These are phyloP conservation scores for Dendrobium nobile DNA, from an alignment of 106 monocot genomes.

Conservation along the genomic window DNA sequence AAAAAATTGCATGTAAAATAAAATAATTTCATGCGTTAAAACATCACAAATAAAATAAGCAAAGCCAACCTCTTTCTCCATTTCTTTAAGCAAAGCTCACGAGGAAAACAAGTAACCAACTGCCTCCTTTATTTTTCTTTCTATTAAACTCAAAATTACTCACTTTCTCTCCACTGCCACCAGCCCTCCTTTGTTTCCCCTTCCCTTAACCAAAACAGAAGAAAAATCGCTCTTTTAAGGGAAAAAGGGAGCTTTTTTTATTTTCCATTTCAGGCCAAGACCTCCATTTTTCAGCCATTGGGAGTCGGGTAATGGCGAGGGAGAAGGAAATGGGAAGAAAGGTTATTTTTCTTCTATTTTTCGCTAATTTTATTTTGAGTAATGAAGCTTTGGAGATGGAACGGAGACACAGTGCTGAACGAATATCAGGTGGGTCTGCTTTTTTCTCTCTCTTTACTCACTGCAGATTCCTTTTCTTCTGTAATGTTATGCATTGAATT, in stretches of 20 bases:
- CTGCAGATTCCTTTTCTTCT: too few species aligned
- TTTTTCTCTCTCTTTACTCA: not conserved
- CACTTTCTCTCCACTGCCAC: not conserved
- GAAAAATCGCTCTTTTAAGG: not conserved
- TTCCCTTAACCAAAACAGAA: conserved; percentile 5
- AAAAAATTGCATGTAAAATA: not conserved
- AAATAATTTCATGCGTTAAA: not conserved
- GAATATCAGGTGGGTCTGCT: conserved; percentile 37
- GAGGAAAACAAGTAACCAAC: conserved; percentile 11
- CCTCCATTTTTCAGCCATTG: not conserved
- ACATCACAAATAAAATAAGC: not conserved
- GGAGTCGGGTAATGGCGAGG: not conserved
- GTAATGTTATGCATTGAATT: too few species aligned
- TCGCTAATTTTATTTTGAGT: conserved; percentile 7
- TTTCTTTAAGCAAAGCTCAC: conserved; percentile 2
- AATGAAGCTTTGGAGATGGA: conserved; percentile 16
- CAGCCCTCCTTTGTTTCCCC: not conserved
- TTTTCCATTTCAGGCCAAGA: not conserved
- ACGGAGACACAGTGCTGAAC: conserved; percentile 33
- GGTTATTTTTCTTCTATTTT: conserved; percentile 21
- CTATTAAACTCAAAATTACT: not conserved
- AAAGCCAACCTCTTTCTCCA: not conserved
- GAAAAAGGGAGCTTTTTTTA: not conserved
- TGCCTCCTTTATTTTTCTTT: not conserved
- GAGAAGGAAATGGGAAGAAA: conserved; percentile 22